Evolutionary conservation across 257 asterid species (phyloP), one percentile per base, ranked within the genome.

Genomic region (Solanum raphanifolium): DNA sequence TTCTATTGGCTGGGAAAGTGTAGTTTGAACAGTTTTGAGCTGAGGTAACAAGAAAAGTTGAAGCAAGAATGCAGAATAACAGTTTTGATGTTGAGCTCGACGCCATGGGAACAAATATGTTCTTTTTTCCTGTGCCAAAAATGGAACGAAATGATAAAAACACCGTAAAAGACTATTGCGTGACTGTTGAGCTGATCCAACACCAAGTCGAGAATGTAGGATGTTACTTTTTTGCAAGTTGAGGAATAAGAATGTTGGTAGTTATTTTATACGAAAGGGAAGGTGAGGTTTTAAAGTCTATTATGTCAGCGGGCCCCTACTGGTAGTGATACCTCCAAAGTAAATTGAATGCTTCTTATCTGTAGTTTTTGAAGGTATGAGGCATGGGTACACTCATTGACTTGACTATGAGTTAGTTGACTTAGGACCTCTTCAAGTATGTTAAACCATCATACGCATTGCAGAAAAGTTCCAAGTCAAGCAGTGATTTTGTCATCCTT

Each of bases 21-120:
- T 85, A 79, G 31, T 88, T 87, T 86, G 92, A 92, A 90, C 95
- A 93, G 78, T 73, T 73, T 86, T 83, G 86, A 46, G 92, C 87
- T 3, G 88, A 75, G 38, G 90, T 88, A 82, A 87, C 25, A 68
- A 84, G 83, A 38, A 71, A 31, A 52, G 75, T 27, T 52, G 84
- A 4, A 81, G 86, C 69, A 68, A 90, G 83, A 73, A 88, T 81
- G 83, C 25, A 25, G 25, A 79, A 79, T 27, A 43, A 12, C 65
- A 79, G 84, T 41, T 41, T 29, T 3, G 65, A 46, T 25, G 62
- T 41, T 25, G 13, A 78, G 13, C 35, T 78, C 9, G 62, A 16
- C 12, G 84, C 25, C 84, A 79, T 79, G 15, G 15, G 35, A 1
- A 4, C 34, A 23, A 1, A 34, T 34, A 52, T 31, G 31, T 71